Conservation (phyloP, 192 early-diverging fungal species). For the Coemansia sp. region DNA sequence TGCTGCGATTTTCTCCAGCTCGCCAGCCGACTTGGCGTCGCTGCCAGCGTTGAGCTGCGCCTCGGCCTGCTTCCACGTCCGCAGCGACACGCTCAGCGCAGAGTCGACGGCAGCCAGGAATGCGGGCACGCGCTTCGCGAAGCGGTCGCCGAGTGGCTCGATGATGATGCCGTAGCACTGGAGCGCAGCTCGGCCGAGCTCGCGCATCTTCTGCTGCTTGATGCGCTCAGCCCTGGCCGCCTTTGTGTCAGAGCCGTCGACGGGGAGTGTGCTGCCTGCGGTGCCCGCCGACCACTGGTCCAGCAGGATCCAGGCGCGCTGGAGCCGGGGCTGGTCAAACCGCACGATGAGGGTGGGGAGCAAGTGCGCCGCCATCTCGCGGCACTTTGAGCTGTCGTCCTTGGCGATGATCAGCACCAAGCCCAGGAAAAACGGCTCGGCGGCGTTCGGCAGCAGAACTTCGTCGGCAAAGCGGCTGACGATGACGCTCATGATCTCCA, state of each 20-base stretch:
- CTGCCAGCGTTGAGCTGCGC: conserved; percentile 21
- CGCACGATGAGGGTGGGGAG: conserved; percentile 70
- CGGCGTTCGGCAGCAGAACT: conserved; percentile 69
- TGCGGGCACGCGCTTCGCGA: conserved; percentile 57
- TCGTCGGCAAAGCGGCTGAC: conserved; percentile 80
- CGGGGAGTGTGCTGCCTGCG: not conserved
- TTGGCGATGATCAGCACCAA: conserved; percentile 86
- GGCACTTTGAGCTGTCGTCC: conserved; percentile 92
- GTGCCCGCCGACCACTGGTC: conserved; percentile 75
- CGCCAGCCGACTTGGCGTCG: conserved; percentile 17
- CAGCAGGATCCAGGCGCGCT: conserved; percentile 69
- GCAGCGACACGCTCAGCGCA: conserved; percentile 56
- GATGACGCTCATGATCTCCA: conserved; percentile 85
- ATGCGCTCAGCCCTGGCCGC: conserved; percentile 3
- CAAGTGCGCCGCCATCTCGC: conserved; percentile 82
- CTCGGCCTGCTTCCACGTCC: conserved; percentile 55
- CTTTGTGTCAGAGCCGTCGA: conserved; percentile 3
- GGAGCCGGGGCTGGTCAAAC: conserved; percentile 62
- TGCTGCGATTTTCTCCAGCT: conserved; percentile 59
- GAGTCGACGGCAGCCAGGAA: conserved; percentile 58
- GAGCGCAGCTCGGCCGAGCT: conserved; percentile 75
- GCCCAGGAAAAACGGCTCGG: conserved; percentile 84
- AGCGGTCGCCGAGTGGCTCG: conserved; percentile 72
- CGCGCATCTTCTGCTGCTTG: conserved; percentile 49
- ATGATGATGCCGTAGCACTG: conserved; percentile 87